These are phyloP conservation scores for Creolimax fragrantissima DNA, from an alignment of 78 protist genomes.

Conservation along the genomic window DNA sequence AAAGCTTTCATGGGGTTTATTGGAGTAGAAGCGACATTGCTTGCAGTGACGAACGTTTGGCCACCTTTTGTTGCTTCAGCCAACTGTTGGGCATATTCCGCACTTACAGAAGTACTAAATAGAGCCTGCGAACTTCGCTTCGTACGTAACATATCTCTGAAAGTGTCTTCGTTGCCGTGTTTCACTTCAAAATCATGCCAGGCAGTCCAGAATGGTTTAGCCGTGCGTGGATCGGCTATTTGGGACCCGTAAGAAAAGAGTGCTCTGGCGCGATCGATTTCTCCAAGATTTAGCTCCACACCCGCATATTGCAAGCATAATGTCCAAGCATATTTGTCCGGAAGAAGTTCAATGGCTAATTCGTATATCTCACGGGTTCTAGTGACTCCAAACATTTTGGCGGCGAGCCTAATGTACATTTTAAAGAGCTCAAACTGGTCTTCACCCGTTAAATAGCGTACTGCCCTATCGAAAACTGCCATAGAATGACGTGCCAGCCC, in stretches of 20 bases:
- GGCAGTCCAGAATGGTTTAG: slow-evolving; percentile 59
- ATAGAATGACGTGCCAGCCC: slow-evolving; percentile 86
- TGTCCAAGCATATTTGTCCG: slow-evolving; percentile 48
- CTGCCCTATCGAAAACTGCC: slow-evolving; percentile 82
- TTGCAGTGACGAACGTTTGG: not conserved
- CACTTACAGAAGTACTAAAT: slow-evolving; percentile 17
- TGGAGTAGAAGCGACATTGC: not conserved
- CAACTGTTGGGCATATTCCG: not conserved
- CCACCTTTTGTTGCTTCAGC: not conserved
- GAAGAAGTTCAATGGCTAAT: slow-evolving; percentile 62
- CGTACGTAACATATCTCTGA: slow-evolving; percentile 83
- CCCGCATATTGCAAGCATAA: slow-evolving; percentile 76
- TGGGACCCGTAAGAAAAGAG: slow-evolving; percentile 80
- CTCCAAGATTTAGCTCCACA: slow-evolving; percentile 87
- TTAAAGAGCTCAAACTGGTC: slow-evolving; percentile 47
- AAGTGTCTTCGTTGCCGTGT: slow-evolving; percentile 95
- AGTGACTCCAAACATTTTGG: slow-evolving; percentile 72
- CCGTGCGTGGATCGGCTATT: slow-evolving; percentile 58
- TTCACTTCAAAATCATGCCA: slow-evolving; percentile 87
- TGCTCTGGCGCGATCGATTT: slow-evolving; percentile 94
- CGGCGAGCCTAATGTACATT: slow-evolving; percentile 70
- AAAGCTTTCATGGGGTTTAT: not conserved
- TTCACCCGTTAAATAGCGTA: not conserved
- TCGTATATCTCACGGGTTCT: slow-evolving; percentile 88
- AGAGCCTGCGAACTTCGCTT: slow-evolving; percentile 65